Conservation (phyloP, 2,329 filamentous ascomycete species). For the Ophiosphaerella narmari region DNA sequence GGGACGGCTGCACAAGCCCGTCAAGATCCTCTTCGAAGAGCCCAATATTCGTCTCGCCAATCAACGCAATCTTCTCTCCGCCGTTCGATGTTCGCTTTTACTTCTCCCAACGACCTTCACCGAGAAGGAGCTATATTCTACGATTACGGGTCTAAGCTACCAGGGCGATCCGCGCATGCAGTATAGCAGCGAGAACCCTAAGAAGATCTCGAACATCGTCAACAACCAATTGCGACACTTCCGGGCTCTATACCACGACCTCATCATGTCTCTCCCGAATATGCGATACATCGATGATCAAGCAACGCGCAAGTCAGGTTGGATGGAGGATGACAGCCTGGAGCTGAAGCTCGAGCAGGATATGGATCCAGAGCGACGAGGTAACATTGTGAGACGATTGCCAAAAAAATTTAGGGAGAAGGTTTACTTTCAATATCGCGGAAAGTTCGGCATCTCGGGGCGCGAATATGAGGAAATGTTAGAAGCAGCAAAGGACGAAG, state of each 20-base stretch:
- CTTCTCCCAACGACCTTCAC: slow-evolving; percentile 83
- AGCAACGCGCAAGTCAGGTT: slow-evolving; percentile 59
- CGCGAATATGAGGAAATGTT: slow-evolving; percentile 86
- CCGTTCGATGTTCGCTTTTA: slow-evolving; percentile 84
- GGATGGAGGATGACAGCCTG: slow-evolving; percentile 61
- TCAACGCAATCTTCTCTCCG: slow-evolving; percentile 92
- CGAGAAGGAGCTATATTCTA: slow-evolving; percentile 85
- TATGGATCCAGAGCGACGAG: slow-evolving; percentile 87
- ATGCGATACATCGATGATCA: slow-evolving; percentile 73
- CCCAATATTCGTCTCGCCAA: slow-evolving; percentile 90
- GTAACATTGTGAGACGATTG: slow-evolving; percentile 94
- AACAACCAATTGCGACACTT: slow-evolving; percentile 90
- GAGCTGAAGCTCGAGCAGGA: slow-evolving; percentile 79
- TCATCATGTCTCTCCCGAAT: slow-evolving; percentile 90
- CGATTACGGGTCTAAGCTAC: slow-evolving; percentile 91
- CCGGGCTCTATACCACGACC: slow-evolving; percentile 83
- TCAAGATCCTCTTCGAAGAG: slow-evolving; percentile 95
- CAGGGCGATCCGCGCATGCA: slow-evolving; percentile 96
- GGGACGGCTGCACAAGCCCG: slow-evolving; percentile 92
- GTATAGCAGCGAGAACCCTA: slow-evolving; percentile 84
- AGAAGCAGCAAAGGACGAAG: slow-evolving; percentile 72
- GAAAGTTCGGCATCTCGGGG: slow-evolving; percentile 83
- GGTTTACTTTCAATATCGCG: slow-evolving; percentile 93
- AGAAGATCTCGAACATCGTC: slow-evolving; percentile 94
- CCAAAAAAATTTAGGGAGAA: slow-evolving; percentile 85